phyloP scores from a whole-genome alignment of 768 basidiomycete genomes.

The Pisolithus albus region DNA sequence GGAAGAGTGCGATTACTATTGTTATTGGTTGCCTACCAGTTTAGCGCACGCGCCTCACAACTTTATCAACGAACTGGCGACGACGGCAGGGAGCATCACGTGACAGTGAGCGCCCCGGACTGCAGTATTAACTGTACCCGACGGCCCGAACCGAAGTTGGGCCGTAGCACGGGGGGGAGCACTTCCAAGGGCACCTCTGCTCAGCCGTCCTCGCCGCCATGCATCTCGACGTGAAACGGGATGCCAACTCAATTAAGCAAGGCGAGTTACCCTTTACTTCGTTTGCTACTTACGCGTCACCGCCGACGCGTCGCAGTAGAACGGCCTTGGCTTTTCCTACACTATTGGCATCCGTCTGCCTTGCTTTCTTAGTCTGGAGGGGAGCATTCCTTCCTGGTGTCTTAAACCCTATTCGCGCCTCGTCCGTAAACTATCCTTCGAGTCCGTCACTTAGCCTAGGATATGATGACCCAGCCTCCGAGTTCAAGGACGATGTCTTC shows the following conservation, averaged over 20 bases:
- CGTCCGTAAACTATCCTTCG: conserved; percentile 3
- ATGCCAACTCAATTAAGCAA: conserved; percentile 6
- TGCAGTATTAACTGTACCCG: too few species aligned
- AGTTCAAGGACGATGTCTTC: conserved; percentile 51
- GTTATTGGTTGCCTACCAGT: too few species aligned
- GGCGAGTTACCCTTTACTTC: conserved; percentile 14
- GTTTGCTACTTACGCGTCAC: background rate
- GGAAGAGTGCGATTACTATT: too few species aligned
- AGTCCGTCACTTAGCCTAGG: conserved; percentile 4
- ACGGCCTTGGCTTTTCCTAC: conserved; percentile 9
- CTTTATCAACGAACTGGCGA: too few species aligned
- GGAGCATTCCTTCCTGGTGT: conserved; percentile 1
- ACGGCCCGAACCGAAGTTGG: too few species aligned
- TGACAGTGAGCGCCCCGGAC: too few species aligned
- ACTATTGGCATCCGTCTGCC: conserved; percentile 14
- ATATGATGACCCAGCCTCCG: conserved; percentile 31
- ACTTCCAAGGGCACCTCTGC: background rate
- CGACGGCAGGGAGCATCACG: too few species aligned
- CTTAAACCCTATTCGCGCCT: background rate
- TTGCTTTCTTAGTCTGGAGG: conserved; percentile 13
- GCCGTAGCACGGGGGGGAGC: background rate
- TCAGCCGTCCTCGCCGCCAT: background rate
- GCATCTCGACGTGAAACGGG: background rate
- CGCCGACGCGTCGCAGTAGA: conserved; percentile 1
- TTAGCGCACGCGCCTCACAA: too few species aligned